Evolutionary conservation across 208 protist species (phyloP).

Genomic region (Leishmania tarentolae): DNA sequence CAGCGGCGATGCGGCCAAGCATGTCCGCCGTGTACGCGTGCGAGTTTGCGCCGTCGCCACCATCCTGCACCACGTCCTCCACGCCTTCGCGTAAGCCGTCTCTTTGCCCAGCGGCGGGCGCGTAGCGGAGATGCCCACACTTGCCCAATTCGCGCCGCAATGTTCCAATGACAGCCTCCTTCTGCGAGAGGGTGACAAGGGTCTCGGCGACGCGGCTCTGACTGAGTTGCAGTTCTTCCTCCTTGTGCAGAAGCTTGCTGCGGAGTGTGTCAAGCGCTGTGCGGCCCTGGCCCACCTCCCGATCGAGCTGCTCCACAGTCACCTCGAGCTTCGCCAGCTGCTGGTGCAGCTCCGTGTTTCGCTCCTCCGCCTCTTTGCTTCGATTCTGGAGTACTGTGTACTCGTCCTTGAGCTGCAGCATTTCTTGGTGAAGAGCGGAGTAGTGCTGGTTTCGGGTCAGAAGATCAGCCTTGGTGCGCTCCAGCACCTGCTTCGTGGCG

Average conservation of each 20-base stretch:
- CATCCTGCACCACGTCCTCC: background rate
- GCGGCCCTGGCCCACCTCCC: conserved; percentile 50
- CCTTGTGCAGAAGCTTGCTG: conserved; percentile 53
- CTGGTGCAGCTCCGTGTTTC: conserved; percentile 71
- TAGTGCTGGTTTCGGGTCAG: conserved; percentile 74
- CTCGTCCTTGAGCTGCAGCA: conserved; percentile 50
- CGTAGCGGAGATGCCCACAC: conserved; percentile 29
- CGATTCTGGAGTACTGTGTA: conserved; percentile 55
- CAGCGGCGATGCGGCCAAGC: conserved; percentile 64
- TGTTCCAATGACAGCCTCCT: conserved; percentile 72
- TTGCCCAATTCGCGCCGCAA: conserved; percentile 72
- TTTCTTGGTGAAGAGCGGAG: conserved; percentile 46
- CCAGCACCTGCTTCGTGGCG: conserved; percentile 68
- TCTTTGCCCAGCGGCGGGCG: background rate
- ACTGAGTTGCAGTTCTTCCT: conserved; percentile 68
- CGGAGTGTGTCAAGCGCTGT: conserved; percentile 58
- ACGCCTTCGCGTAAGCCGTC: conserved; percentile 15
- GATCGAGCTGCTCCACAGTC: conserved; percentile 69
- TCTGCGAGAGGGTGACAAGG: conserved; percentile 76
- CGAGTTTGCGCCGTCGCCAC: background rate
- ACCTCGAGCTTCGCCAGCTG: conserved; percentile 72
- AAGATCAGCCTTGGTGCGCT: conserved; percentile 71
- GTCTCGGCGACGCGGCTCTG: conserved; percentile 76
- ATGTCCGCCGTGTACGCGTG: conserved; percentile 55
- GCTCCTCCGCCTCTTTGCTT: conserved; percentile 57